Conservation (phyloP, 805 yeast species). For the Saccharomycopsis schoenii region DNA sequence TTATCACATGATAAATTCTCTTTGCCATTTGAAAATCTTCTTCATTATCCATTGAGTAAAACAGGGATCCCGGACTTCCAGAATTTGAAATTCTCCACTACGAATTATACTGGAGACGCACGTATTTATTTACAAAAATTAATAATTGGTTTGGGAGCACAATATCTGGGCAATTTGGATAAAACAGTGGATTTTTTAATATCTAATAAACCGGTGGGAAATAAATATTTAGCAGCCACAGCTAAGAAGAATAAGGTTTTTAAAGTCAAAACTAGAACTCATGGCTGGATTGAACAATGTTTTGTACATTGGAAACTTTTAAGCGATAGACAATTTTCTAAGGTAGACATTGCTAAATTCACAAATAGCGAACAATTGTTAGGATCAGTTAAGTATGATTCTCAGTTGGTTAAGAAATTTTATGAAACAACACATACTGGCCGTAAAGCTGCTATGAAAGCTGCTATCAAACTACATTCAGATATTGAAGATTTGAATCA, state of each 20-base stretch:
- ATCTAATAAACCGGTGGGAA: slow-evolving; percentile 58
- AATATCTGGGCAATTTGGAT: slow-evolving; percentile 56
- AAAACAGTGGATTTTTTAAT: slow-evolving; percentile 62
- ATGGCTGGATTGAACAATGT: slow-evolving; percentile 82
- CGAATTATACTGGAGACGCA: slow-evolving; percentile 82
- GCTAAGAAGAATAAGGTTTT: slow-evolving; percentile 41
- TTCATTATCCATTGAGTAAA: slow-evolving; percentile 57
- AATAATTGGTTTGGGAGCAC: slow-evolving; percentile 63
- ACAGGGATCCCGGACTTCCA: slow-evolving; percentile 44
- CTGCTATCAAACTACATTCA: slow-evolving; percentile 54
- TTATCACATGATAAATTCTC: slow-evolving; percentile 45
- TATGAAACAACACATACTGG: slow-evolving; percentile 21
- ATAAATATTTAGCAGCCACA: slow-evolving; percentile 61
- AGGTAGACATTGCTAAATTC: slow-evolving; percentile 32
- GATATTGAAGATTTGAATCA: slow-evolving; percentile 60
- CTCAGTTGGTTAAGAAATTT: slow-evolving; percentile 2
- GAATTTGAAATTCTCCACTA: slow-evolving; percentile 50
- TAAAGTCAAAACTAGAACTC: slow-evolving; percentile 52
- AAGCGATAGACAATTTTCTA: slow-evolving; percentile 33
- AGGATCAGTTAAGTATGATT: slow-evolving; percentile 13
- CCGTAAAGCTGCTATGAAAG: slow-evolving; percentile 56
- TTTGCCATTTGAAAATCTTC: slow-evolving; percentile 42
- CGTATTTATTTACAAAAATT: slow-evolving; percentile 59
- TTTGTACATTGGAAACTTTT: slow-evolving; percentile 49
- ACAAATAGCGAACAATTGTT: slow-evolving; percentile 18